phyloP scores from a whole-genome alignment of 805 yeast species.

The Wickerhamiella nectarea region DNA sequence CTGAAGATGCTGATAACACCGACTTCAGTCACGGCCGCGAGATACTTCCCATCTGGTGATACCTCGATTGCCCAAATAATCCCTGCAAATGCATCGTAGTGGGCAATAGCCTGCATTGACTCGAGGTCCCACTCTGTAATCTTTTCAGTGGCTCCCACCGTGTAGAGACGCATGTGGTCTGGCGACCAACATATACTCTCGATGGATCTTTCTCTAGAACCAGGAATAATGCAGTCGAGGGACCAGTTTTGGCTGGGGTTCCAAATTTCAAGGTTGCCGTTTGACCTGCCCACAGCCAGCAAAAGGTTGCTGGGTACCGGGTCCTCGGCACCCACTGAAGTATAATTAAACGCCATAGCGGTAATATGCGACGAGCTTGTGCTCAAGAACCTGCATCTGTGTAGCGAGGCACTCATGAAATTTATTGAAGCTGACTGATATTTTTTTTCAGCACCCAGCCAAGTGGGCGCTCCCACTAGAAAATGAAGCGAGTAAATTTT shows the following conservation, averaged over 20 bases:
- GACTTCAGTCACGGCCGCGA: slow-evolving; percentile 91
- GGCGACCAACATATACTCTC: slow-evolving; percentile 79
- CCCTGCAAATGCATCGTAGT: slow-evolving; percentile 85
- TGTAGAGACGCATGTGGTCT: slow-evolving; percentile 56
- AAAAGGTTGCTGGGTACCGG: slow-evolving; percentile 41
- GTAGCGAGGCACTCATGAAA: slow-evolving; percentile 31
- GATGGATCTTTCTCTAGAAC: slow-evolving; percentile 70
- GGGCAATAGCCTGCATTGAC: slow-evolving; percentile 56
- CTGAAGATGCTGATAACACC: slow-evolving; percentile 67
- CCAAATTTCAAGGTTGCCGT: slow-evolving; percentile 95
- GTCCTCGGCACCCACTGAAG: slow-evolving; percentile 30
- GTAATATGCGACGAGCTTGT: slow-evolving; percentile 76
- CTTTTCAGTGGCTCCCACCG: slow-evolving; percentile 86
- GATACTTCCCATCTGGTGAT: slow-evolving; percentile 42
- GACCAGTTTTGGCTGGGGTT: slow-evolving; percentile 69
- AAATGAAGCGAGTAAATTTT: no score
- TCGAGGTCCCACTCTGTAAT: slow-evolving; percentile 84
- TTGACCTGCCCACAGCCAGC: slow-evolving; percentile 81
- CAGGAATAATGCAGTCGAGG: slow-evolving; percentile 57
- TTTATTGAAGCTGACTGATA: background rate
- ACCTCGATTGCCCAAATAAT: slow-evolving; percentile 80
- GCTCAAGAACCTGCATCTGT: slow-evolving; percentile 86
- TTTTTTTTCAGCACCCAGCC: background rate
- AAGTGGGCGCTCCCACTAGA: no score
- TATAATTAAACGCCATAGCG: slow-evolving; percentile 61